Evolutionary conservation across 441 rosid genomes (phyloP).

Genomic region (Raphanus hybrid): DNA sequence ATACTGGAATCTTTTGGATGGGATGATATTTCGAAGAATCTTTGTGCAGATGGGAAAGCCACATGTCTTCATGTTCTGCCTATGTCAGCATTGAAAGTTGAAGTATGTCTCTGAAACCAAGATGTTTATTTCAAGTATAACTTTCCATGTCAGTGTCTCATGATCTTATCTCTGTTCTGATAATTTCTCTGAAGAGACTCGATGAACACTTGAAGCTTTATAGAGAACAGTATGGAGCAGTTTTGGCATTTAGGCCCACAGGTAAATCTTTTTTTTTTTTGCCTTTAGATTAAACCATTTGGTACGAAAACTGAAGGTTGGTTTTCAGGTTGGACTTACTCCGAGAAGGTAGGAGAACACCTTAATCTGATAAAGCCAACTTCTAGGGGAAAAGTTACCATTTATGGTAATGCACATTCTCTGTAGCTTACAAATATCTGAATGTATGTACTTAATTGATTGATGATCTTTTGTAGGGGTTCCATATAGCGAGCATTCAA

Average conservation of each 20-base stretch:
- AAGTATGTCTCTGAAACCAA: slow-evolving; percentile 49
- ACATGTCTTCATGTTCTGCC: slow-evolving; percentile 82
- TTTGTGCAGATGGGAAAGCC: slow-evolving; percentile 62
- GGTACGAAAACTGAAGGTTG: not conserved
- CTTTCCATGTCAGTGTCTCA: no score
- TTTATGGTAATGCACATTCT: slow-evolving; percentile 59
- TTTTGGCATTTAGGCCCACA: slow-evolving; percentile 86
- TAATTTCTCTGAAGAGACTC: slow-evolving; percentile 48
- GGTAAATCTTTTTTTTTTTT: slow-evolving; percentile 42
- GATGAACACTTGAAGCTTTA: slow-evolving; percentile 58
- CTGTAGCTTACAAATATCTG: slow-evolving; percentile 10
- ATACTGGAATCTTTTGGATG: slow-evolving; percentile 70
- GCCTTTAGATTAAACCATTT: not conserved
- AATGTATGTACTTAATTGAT: not conserved
- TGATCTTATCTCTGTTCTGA: slow-evolving; percentile 19
- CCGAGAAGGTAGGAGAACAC: slow-evolving; percentile 61
- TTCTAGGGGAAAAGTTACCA: slow-evolving; percentile 63
- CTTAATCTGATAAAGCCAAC: slow-evolving; percentile 71
- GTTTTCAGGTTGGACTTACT: slow-evolving; percentile 78
- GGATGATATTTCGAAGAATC: slow-evolving; percentile 67
- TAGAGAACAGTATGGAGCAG: slow-evolving; percentile 52
- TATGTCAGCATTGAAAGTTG: slow-evolving; percentile 66
- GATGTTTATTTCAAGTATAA: slow-evolving; percentile 14
- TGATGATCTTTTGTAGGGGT: slow-evolving; percentile 53
- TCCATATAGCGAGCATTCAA: slow-evolving; percentile 92